Conservation (phyloP, 768 basidiomycete species). For the Auriscalpium orientale region DNA sequence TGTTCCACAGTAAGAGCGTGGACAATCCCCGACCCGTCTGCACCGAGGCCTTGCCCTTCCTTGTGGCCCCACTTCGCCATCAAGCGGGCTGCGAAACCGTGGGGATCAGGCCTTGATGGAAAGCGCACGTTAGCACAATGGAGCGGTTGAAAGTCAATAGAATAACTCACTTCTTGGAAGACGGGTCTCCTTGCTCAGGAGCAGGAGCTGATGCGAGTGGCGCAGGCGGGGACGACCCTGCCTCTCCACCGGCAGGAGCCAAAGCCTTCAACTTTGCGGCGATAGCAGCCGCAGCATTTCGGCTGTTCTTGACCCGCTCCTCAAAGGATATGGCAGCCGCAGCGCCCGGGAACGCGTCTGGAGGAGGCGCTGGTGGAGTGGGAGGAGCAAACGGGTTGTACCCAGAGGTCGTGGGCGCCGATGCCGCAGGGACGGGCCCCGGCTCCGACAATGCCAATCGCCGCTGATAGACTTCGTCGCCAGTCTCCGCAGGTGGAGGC, state of each 20-base stretch:
- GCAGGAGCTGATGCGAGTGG: conserved; percentile 27
- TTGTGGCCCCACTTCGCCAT: conserved; percentile 98
- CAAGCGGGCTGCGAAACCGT: conserved; percentile 73
- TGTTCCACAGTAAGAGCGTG: conserved; percentile 84
- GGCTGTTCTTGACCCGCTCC: conserved; percentile 43
- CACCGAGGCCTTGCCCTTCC: conserved; percentile 88
- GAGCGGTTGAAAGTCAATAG: conserved; percentile 2
- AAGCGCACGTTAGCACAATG: not conserved
- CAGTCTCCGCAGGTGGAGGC: conserved; percentile 13
- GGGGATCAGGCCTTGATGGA: conserved; percentile 45
- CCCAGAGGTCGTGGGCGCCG: conserved; percentile 41
- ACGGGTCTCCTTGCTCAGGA: not conserved
- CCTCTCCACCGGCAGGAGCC: conserved; percentile 25
- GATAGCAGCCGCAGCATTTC: conserved; percentile 72
- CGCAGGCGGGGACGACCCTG: conserved; percentile 22
- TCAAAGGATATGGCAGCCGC: conserved; percentile 36
- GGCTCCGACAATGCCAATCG: conserved; percentile 18
- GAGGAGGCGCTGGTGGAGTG: conserved; percentile 50
- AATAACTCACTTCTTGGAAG: conserved; percentile 15
- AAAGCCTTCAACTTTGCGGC: conserved; percentile 67
- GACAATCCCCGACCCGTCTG: conserved; percentile 76
- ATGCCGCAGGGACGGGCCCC: conserved; percentile 22
- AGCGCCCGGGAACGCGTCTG: conserved; percentile 30
- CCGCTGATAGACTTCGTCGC: conserved; percentile 23
- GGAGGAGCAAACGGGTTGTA: conserved; percentile 69